phyloP scores from a whole-genome alignment of 148 eudicot genomes.

The Cornus controversa region DNA sequence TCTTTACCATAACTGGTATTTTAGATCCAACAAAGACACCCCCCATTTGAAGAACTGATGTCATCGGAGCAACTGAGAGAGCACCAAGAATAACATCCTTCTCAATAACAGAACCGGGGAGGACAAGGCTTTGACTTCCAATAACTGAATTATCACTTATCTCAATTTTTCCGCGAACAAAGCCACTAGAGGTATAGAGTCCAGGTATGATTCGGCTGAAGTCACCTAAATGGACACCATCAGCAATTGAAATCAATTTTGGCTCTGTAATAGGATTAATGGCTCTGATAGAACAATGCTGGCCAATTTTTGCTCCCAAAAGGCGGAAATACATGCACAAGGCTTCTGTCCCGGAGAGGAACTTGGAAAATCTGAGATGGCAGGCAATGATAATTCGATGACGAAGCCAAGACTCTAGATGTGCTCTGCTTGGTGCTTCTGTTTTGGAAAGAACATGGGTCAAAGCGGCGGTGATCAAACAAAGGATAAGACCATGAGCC shows the following conservation, averaged over 20 bases:
- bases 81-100: not conserved
- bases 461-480: not conserved
- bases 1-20: not conserved
- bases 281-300: conserved; percentile 2
- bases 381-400: not conserved
- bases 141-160: not conserved
- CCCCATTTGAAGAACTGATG: not conserved
- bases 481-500: not conserved
- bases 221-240: not conserved
- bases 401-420: not conserved
- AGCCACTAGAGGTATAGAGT: not conserved
- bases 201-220: conserved; percentile 1
- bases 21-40: conserved; percentile 2
- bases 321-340: not conserved
- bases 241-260: not conserved
- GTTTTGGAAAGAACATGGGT: not conserved
- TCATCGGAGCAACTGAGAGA: not conserved
- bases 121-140: not conserved
- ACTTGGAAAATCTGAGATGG: not conserved
- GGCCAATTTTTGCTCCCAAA: not conserved
- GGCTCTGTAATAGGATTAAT: not conserved
- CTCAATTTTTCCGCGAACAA: not conserved
- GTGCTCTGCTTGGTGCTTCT: not conserved
- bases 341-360: not conserved
- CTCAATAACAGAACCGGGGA: not conserved